A percentile compares a stretch with the other conserved stretches of the same genome.
These are phyloP conservation scores for Lentinula sp. DNA, from an alignment of 768 basidiomycete species.

Conservation along the genomic window DNA sequence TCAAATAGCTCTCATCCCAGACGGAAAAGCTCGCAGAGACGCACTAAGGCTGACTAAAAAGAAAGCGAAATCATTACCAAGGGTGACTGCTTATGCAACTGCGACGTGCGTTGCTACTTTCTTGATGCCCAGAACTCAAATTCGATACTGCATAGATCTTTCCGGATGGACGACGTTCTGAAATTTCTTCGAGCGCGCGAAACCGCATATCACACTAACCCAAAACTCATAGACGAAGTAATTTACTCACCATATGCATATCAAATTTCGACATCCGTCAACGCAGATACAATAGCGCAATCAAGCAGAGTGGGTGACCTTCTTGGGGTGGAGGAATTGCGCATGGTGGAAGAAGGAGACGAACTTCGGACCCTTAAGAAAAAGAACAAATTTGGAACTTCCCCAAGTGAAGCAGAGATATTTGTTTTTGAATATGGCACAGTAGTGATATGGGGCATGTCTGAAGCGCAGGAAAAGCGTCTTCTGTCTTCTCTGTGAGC, in stretches of 20 bases:
- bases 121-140: not conserved
- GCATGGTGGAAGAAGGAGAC: conserved; percentile 26
- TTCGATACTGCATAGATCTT: conserved; percentile 51
- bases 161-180: conserved; percentile 80
- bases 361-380: conserved; percentile 35
- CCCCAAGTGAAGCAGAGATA: conserved; percentile 74
- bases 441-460: conserved; percentile 98
- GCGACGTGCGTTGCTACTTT: conserved; percentile 52
- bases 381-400: conserved; percentile 61
- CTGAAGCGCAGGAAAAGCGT: conserved; percentile 84
- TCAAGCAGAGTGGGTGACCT: conserved; percentile 47
- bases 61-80: conserved; percentile 84
- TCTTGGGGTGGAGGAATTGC: conserved; percentile 71
- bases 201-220: conserved; percentile 77
- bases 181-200: conserved; percentile 86
- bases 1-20: conserved; percentile 89
- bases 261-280: conserved; percentile 37
- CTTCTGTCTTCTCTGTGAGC: conserved; percentile 88
- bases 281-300: conserved; percentile 13
- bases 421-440: conserved; percentile 94
- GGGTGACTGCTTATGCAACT: conserved; percentile 96
- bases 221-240: conserved; percentile 85
- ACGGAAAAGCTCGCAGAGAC: conserved; percentile 89
- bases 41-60: conserved; percentile 88
- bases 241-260: conserved; percentile 91